Base-by-base conservation (phyloP, 768 basidiomycete species). In the Tephrocybe sp. region DNA sequence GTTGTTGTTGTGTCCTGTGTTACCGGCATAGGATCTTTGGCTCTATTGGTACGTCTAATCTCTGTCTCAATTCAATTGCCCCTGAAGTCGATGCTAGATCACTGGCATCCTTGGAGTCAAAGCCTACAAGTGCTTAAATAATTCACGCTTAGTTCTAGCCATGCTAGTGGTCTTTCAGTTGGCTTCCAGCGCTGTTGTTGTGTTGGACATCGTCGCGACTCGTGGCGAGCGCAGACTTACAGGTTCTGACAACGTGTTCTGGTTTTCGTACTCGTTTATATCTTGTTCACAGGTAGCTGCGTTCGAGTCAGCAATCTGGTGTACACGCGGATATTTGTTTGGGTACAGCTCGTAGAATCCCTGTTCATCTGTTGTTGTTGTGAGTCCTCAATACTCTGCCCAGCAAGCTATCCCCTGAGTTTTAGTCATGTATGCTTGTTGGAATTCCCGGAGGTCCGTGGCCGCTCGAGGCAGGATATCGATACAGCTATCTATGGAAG, bases 21-120 rank as follows among this genome's bases (percentile, higher is more conserved):
- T 9, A 58, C 69, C 11, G 69, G 67, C 23, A 69, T 69, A 21
- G 51, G 67, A 11, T 75, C 74, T 1, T 60, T 78, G 1, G 71
- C 73, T 23, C 57, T 76, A 50, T 59, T 79, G 60, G 77, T 79
- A 51, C 36, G 24, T 28, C 15, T 45, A 21, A 12, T 8, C 8
- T 45, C 32, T 20, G 17, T 12, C 9, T 25, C 21, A 21, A 3
- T 49, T 23, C 26, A 15, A n/a, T 17, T 12, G 21, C 39, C 10
- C 42, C 43, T 51, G 25, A 51, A 23, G 7, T 40, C 9, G 30
- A 30, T 23, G 18, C 34, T 48, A 85, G 85, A 74, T 86, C 36
- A 76, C 81, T 0, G 84, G 83, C 25, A 79, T 86, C 25, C 69
- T 84, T 28, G 85, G 85, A 12, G 69, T 80, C 58, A 88, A 88